Conservation (phyloP, 2,329 filamentous ascomycete species). For the Arthrinium puccinioides region DNA sequence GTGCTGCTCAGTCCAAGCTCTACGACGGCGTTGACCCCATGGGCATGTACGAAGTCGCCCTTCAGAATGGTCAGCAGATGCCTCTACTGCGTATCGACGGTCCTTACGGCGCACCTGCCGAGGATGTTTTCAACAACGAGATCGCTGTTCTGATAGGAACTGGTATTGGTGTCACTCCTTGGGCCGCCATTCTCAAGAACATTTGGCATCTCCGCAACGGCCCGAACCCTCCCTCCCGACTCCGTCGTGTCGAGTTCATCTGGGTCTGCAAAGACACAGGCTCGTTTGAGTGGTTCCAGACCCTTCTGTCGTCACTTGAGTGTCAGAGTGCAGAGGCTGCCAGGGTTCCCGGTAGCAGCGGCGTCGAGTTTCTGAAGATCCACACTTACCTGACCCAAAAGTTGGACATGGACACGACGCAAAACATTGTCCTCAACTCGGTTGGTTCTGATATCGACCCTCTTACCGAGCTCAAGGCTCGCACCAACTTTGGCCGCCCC, state of each 20-base stretch:
- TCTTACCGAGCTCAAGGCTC: constrained; percentile 79
- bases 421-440: constrained; percentile 95
- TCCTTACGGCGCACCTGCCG: constrained; percentile 91
- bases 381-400: constrained; percentile 96
- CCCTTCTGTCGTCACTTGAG: constrained; percentile 83
- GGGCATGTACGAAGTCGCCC: constrained; percentile 96
- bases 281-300: constrained; percentile 99
- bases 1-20: constrained; percentile 76
- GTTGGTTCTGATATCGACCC: constrained; percentile 85
- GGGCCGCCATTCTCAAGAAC: constrained; percentile 87
- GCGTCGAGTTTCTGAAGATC: constrained; percentile 86
- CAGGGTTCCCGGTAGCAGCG: constrained; percentile 58
- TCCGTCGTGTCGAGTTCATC: constrained; percentile 95
- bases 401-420: constrained; percentile 82
- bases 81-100: constrained; percentile 85
- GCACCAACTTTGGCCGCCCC: constrained; percentile 92
- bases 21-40: constrained; percentile 87
- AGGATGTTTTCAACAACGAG: constrained; percentile 94
- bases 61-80: constrained; percentile 91
- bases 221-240: constrained; percentile 80
- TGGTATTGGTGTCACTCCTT: constrained; percentile 81
- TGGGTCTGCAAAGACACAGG: constrained; percentile 96
- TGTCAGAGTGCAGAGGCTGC: constrained; percentile 69
- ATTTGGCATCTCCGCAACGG: constrained; percentile 94
- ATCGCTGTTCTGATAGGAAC: constrained; percentile 81